Evolutionary conservation across 2,329 filamentous ascomycete genomes (phyloP).

Genomic region (Penicillium thymicola): DNA sequence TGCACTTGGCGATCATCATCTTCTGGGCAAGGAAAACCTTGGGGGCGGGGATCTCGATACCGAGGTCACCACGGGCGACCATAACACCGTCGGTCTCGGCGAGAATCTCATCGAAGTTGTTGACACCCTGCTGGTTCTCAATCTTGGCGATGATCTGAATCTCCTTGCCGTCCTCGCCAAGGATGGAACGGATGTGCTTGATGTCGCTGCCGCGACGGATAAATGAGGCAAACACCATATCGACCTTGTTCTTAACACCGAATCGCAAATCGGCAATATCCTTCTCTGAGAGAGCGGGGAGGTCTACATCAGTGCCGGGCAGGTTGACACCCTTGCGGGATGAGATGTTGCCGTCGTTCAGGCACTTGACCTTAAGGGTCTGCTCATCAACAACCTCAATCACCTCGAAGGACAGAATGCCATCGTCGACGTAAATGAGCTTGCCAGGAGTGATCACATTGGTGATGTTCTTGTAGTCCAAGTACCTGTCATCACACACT

Average conservation of each 20-base stretch:
- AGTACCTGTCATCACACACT: constrained; percentile 60
- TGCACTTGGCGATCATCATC: constrained; percentile 99
- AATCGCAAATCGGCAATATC: constrained; percentile 92
- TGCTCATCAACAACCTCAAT: constrained; percentile 81
- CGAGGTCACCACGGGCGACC: constrained; percentile 97
- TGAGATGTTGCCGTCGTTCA: constrained; percentile 98
- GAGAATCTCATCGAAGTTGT: constrained; percentile 98
- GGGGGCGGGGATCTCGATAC: constrained; percentile 96
- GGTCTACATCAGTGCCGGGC: constrained; percentile 96
- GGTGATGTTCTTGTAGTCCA: constrained; percentile 99
- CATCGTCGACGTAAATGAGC: constrained; percentile 97
- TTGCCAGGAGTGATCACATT: constrained; percentile 91
- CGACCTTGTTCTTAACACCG: constrained; percentile 96
- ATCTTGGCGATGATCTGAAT: constrained; percentile 99
- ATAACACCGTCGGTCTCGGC: constrained; percentile 97
- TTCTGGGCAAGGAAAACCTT: constrained; percentile 99
- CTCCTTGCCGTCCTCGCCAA: constrained; percentile 87
- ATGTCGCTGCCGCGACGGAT: constrained; percentile 95
- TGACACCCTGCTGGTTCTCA: constrained; percentile 98
- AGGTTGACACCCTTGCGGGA: constrained; percentile 99
- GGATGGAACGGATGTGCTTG: constrained; percentile 81
- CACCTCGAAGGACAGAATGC: constrained; percentile 95
- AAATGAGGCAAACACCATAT: constrained; percentile 99
- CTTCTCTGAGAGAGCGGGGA: constrained; percentile 96
- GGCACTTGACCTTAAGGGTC: constrained; percentile 78